Evolutionary conservation across 257 asterid species (phyloP).

Genomic region (Coffea eugenioides): DNA sequence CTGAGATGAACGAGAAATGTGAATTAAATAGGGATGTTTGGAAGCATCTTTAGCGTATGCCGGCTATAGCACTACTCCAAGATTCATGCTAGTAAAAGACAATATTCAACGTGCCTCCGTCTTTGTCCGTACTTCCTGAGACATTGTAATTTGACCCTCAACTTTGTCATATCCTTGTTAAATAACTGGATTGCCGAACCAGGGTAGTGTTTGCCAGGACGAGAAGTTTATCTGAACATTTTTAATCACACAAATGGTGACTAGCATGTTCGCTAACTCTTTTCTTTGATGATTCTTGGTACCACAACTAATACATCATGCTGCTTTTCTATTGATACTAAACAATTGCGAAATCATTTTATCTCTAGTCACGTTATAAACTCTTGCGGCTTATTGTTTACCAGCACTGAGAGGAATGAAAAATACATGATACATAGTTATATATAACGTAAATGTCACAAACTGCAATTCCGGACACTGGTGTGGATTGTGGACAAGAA

Average conservation of each 20-base stretch:
- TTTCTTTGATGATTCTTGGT: neutral
- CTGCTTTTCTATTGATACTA: neutral
- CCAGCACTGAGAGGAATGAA: neutral
- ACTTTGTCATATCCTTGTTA: neutral
- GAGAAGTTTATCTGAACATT: neutral
- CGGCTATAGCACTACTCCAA: neutral
- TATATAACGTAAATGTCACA: neutral
- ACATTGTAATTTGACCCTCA: neutral
- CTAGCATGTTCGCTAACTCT: neutral
- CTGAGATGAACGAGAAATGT: neutral
- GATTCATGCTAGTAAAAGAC: conserved; percentile 14
- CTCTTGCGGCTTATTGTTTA: neutral
- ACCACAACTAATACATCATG: neutral
- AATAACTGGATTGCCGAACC: neutral
- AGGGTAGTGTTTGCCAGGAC: neutral
- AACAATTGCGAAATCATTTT: neutral
- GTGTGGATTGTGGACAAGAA: neutral
- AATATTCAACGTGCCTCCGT: neutral
- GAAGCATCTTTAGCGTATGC: conserved; percentile 9
- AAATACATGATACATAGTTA: neutral
- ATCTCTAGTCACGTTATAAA: neutral
- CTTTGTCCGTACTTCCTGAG: neutral
- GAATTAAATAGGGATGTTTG: neutral
- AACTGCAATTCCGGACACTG: neutral
- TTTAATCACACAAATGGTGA: neutral